Conservation (phyloP, 768 basidiomycete species). For the Mycena crocata region DNA sequence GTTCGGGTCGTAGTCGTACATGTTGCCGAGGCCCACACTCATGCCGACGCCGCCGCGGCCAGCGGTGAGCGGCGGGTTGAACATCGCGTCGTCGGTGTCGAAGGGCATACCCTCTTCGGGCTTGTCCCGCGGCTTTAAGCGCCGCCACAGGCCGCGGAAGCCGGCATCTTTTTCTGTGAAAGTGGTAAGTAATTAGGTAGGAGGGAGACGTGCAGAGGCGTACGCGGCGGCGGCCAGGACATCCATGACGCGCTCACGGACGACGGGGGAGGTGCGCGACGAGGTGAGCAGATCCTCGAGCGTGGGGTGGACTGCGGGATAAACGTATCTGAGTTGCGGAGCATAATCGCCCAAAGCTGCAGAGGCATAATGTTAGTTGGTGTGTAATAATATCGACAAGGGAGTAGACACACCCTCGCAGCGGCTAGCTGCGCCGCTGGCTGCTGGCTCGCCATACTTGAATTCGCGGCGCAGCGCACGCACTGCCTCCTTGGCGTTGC, state of each 20-base stretch:
- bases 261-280: conserved; percentile 73
- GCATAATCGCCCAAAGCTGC: conserved; percentile 93
- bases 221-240: conserved; percentile 87
- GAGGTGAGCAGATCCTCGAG: conserved; percentile 80
- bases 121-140: conserved; percentile 82
- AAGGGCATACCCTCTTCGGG: conserved; percentile 88
- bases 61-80: conserved; percentile 59
- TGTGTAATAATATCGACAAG: not conserved
- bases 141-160: conserved; percentile 82
- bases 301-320: conserved; percentile 72
- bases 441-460: conserved; percentile 86
- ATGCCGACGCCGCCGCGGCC: not conserved
- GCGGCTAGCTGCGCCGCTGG: conserved; percentile 81
- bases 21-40: too few relatives aligned
- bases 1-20: conserved; percentile 30
- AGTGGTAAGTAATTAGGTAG: not conserved
- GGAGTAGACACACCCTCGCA: conserved; percentile 68
- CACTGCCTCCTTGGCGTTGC: conserved; percentile 70
- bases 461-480: conserved; percentile 87
- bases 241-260: conserved; percentile 80
- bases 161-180: conserved; percentile 55
- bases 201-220: conserved; percentile 39
- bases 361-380: not conserved
- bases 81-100: conserved; percentile 83
- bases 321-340: conserved; percentile 82